Evolutionary conservation across 495 filamentous ascomycete species (phyloP), one percentile per base, ranked within the genome.

Genomic region (Entonaema liquescens): DNA sequence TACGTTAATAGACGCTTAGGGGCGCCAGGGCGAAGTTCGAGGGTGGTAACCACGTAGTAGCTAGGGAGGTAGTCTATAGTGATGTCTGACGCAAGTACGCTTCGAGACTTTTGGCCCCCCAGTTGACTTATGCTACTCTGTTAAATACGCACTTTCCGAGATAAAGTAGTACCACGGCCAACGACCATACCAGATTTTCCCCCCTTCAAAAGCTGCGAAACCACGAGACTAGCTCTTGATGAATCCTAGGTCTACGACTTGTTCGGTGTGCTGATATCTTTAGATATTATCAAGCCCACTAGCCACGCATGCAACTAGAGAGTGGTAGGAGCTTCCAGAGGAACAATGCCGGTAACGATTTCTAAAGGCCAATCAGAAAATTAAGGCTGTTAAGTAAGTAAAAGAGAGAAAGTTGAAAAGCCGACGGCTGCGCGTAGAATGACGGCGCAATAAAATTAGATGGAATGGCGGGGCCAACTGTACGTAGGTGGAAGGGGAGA

Each of bases 381-480:
- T 11, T 54, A 67, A 60, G 26, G 15, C 12, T 40, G 36, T 36
- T 44, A 57, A 58, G 57, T 33, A 13, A 33, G 38, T 9, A 15
- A 38, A 50, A 52, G 13, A 19, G 13, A 49, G 50, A 26, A 23
- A 49, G 19, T 28, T 28, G 54, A 29, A 54, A 44, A 50, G 70
- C 38, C 23, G 54, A 62, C 21, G 21, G 25, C 47, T 52, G 70
- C 59, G 58, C 36, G 29, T 56, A 42, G 66, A 58, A 67, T 58
- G 59, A 49, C 71, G 71, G 71, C 71, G 71, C 71, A 74, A 66
- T 67, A 67, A 73, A 74, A 64, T 73, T 70, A 70, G 67, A 62
- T 74, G 59, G 58, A 74, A 67, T 74, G 67, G 71, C 71, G 71
- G 71, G 71, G 71, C 71, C 67, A 70, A 74, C 71, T 67, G 67